Base-by-base conservation (phyloP, 2,329 filamentous ascomycete species). In the Fusarium hostae region DNA sequence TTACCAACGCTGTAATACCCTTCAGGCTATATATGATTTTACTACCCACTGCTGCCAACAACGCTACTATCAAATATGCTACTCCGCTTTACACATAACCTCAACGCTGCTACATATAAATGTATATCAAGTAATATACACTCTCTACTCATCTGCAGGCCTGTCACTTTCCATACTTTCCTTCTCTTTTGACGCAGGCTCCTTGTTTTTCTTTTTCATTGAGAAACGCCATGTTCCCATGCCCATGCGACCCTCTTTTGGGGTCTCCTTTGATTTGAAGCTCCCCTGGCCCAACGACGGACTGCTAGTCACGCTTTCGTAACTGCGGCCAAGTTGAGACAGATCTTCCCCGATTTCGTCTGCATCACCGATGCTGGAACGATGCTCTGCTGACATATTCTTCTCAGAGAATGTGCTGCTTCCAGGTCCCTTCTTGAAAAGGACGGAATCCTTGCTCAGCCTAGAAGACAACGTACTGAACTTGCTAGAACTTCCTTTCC, bases 401-500 rank as follows among this genome's bases (percentile, higher is more conserved):
- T 86, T 86, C 59, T 91, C 89, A 56, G 87, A 88, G 72, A 88
- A 86, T 52, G 85, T 84, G 20, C 85, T 83, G 77, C 87, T 90
- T 51, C 87, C 85, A 9, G 86, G 83, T 6, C 86, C 87, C 75
- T 90, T 90, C 82, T 90, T 89, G 73, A 88, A 89, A 30, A 88
- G 79, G 13, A 82, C 78, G 32, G 85, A 84, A 50, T 87, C 86
- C 75, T 89, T 91, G 56, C 84, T 84, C 24, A 87, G 75, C 63
- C 87, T 79, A 52, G 88, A 88, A 16, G 89, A 86, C 65, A 91
- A 82, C 78, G 65, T 68, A 51, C 88, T 88, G 78, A 91, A 91
- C 81, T 91, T 91, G 79, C 88, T 86, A 10, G 88, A 89, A 78
- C 88, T 90, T 54, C 89, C 88, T 81, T 91, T 91, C 35, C 89